Evolutionary conservation across 345 rosid species (phyloP).

Genomic region (Camelina laxa): DNA sequence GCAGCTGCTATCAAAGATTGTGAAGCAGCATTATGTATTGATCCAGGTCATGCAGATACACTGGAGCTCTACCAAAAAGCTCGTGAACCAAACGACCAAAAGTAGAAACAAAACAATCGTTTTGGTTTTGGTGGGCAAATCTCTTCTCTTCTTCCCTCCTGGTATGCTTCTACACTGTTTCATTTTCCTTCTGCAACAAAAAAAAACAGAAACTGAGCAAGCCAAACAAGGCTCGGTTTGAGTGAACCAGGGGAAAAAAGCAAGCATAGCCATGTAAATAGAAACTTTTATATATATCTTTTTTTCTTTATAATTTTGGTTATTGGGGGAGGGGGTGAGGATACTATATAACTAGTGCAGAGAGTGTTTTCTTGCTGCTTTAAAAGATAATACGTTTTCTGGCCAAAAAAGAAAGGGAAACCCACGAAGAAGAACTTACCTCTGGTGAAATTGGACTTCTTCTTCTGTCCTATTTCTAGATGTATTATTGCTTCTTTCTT

Average conservation of each 20-base stretch:
- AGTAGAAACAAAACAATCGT: constrained; percentile 36
- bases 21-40: constrained; percentile 96
- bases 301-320: constrained; percentile 41
- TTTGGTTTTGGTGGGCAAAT: constrained; percentile 32
- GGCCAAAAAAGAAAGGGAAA: constrained; percentile 26
- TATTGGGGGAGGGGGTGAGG: constrained; percentile 38
- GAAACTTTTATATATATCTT: constrained; percentile 42
- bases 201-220: constrained; percentile 30
- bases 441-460: constrained; percentile 47
- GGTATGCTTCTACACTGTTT: constrained; percentile 48
- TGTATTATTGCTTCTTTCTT: constrained; percentile 37
- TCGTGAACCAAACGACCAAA: constrained; percentile 42
- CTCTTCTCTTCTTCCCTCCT: constrained; percentile 37
- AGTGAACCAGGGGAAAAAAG: constrained; percentile 25
- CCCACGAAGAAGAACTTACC: constrained; percentile 41
- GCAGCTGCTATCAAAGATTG: constrained; percentile 70
- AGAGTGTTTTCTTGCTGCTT: constrained; percentile 46
- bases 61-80: constrained; percentile 66
- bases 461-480: constrained; percentile 47
- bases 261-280: constrained; percentile 46
- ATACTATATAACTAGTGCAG: constrained; percentile 41
- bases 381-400: constrained; percentile 37
- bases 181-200: constrained; percentile 36
- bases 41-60: constrained; percentile 67
- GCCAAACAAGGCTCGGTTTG: constrained; percentile 26